Evolutionary conservation across 345 rosid species (phyloP), one percentile per base, ranked within the genome.

Genomic region (Camelina sativa): DNA sequence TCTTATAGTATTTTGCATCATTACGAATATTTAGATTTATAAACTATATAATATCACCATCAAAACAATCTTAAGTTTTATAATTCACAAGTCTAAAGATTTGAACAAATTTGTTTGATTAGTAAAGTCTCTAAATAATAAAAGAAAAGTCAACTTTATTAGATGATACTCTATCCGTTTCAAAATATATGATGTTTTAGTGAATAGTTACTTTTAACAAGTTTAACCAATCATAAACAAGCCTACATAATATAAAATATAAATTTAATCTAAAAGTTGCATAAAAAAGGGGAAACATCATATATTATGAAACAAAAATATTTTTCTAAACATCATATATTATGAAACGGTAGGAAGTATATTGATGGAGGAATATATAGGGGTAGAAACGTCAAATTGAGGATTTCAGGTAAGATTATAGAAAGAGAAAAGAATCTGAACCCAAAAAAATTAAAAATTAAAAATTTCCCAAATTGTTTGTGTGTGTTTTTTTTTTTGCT

Each of bases 371-470:
- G 46, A 73, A 59, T 12, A 7, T 1, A 28, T 17, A 77, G 16
- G 80, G 80, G 80, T 65, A 77, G 10, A 77, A 71, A 28, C 5
- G 80, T 77, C 67, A 77, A 56, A 63, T 15, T 1, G 43, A 16
- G 37, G 57, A 63, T 63, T 28, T 76, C 65, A 62, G 41, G 35
- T 61, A 63, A 7, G 10, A 64, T 35, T 70, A 47, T 7, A 22
- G 44, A 60, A 41, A 7, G 16, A 0, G 2, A 15, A 65, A 77
- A 64, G 56, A 71, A 71, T 65, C 72, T 71, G 47, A 71, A 20
- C 48, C 47, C 34, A 56, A 28, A 63, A 70, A 70, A 47, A 75
- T 57, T 57, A 70, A 20, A 3, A 3, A 40, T 40, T 17, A 25
- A 17, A 44, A 46, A 25, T 54, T 53, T 37, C 38, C 28, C 0